Conservation (phyloP, 352 stramenopile species). For the Achlya hypogyna region DNA sequence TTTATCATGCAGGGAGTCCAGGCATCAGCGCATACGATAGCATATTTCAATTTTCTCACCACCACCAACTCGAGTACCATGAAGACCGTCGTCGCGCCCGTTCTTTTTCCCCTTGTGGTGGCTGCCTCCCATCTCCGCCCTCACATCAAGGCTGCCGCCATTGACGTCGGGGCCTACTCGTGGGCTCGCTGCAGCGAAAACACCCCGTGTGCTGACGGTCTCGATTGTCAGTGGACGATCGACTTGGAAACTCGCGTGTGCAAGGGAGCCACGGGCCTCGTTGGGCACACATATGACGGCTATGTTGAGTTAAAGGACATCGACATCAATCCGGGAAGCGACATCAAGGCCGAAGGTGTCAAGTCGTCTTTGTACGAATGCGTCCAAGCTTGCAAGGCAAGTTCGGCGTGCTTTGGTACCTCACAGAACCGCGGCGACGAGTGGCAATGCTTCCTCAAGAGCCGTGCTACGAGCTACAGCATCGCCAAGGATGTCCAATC, state of each 20-base stretch:
- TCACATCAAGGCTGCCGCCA: neutral
- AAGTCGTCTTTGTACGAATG: neutral
- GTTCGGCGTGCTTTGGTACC: neutral
- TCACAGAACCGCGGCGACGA: neutral
- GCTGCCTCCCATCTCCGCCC: neutral
- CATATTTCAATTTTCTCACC: too few relatives aligned
- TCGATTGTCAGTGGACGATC: neutral
- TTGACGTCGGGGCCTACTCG: neutral
- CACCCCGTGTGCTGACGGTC: neutral
- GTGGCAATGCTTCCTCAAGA: neutral
- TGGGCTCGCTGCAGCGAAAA: neutral
- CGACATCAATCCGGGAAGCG: neutral
- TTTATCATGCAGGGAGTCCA: too few relatives aligned
- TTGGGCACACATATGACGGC: neutral
- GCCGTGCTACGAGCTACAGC: neutral
- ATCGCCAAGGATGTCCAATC: neutral
- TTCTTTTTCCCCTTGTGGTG: neutral
- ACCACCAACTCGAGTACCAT: too few relatives aligned
- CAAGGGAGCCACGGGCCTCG: neutral
- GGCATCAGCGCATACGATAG: too few relatives aligned
- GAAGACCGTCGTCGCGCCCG: neutral
- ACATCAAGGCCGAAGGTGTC: neutral
- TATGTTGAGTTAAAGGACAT: neutral
- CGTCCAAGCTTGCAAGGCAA: neutral
- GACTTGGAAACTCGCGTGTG: neutral